Percentiles rank a stretch among this genome's conserved stretches.
These are phyloP conservation scores for Tetrapisispora fleetii DNA, from an alignment of 805 yeast species.

Conservation along the genomic window DNA sequence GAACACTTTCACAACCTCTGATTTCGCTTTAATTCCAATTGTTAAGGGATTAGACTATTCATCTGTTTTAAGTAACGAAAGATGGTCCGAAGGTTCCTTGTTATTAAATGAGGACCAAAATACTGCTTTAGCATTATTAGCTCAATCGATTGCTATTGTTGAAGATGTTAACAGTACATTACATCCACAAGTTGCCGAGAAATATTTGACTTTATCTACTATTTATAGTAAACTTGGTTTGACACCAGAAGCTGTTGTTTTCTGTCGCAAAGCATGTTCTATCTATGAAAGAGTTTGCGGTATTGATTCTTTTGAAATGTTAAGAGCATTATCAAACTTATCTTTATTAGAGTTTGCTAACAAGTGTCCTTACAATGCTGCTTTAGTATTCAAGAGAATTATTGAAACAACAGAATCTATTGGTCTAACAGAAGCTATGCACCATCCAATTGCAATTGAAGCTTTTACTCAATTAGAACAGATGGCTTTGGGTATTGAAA, in stretches of 20 bases:
- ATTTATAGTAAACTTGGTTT: conserved; percentile 52
- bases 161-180: conserved; percentile 80
- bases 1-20: conserved; percentile 47
- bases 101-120: conserved; percentile 35
- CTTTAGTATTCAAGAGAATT: conserved; percentile 53
- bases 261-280: conserved; percentile 57
- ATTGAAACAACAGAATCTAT: conserved; percentile 41
- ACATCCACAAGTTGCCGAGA: conserved; percentile 69
- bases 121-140: conserved; percentile 52
- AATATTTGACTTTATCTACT: conserved; percentile 56
- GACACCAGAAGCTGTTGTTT: conserved; percentile 47
- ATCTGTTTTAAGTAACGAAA: conserved; percentile 63
- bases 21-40: conserved; percentile 67
- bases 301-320: conserved; percentile 65
- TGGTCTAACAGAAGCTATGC: conserved; percentile 32
- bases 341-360: conserved; percentile 61
- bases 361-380: conserved; percentile 48
- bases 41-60: conserved; percentile 61
- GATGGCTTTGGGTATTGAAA: conserved; percentile 50
- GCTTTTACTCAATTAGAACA: conserved; percentile 41
- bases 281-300: conserved; percentile 78
- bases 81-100: conserved; percentile 52
- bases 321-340: conserved; percentile 62
- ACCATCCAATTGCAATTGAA: conserved; percentile 63
- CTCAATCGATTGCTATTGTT: conserved; percentile 60